Evolutionary conservation across 139 green algal species (phyloP).

Genomic region (Haematococcus lacustris): DNA sequence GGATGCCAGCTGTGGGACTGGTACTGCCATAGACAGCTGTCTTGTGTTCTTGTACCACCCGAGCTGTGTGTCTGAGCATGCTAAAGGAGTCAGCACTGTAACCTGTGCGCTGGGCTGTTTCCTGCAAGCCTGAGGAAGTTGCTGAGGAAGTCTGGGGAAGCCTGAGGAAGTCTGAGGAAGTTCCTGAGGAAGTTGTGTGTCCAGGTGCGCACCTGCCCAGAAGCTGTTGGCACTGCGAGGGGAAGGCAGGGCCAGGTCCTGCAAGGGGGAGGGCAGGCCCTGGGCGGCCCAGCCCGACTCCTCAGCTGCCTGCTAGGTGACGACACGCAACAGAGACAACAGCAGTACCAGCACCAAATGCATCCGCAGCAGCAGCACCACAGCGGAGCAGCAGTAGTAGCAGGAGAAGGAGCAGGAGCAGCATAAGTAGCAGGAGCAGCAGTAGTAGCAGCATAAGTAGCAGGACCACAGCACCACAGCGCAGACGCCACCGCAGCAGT

Average conservation of each 20-base stretch:
- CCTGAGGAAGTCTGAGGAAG: neutral
- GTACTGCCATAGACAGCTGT: neutral
- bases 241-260: neutral
- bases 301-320: neutral
- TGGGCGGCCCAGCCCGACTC: neutral
- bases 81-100: neutral
- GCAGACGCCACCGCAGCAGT: too few relatives aligned
- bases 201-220: conserved; percentile 25
- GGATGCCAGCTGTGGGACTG: too few relatives aligned
- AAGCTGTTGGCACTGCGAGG: conserved; percentile 30
- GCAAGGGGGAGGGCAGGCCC: conserved; percentile 14
- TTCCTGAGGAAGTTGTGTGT: neutral
- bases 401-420: neutral
- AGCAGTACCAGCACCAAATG: neutral
- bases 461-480: too few relatives aligned
- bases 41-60: neutral
- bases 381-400: neutral
- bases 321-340: neutral
- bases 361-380: neutral
- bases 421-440: neutral
- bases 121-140: neutral
- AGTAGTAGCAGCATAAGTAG: neutral
- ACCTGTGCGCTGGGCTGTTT: neutral
- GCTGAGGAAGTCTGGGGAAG: neutral
- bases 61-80: neutral